These are phyloP conservation scores for Hypoxylon intermedium DNA, from an alignment of 495 filamentous ascomycete species.

Conservation along the genomic window DNA sequence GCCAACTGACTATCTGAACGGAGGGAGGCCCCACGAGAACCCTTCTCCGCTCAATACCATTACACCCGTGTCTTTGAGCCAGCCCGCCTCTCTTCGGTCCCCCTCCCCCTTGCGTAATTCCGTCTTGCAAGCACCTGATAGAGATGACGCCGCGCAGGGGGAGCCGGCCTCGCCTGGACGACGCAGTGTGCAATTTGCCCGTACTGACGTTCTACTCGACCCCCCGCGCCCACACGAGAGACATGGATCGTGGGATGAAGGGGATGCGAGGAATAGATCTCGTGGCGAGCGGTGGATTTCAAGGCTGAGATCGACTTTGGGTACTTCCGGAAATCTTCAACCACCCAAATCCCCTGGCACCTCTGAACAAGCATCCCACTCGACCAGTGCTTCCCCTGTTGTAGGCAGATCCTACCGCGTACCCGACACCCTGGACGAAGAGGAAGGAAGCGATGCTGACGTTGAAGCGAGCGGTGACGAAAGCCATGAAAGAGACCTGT, in stretches of 20 bases:
- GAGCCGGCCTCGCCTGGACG: conserved; percentile 49
- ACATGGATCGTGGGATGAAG: conserved; percentile 63
- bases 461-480: conserved; percentile 74
- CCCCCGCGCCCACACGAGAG: conserved; percentile 56
- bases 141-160: conserved; percentile 22
- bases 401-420: conserved; percentile 49
- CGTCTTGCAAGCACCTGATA: conserved; percentile 10
- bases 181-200: conserved; percentile 71
- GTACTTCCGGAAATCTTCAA: conserved; percentile 49
- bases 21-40: conserved; percentile 46
- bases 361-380: conserved; percentile 45
- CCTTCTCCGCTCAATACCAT: conserved; percentile 33
- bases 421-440: conserved; percentile 63
- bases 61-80: conserved; percentile 12
- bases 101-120: conserved; percentile 27
- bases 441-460: conserved; percentile 73
- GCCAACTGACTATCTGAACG: conserved; percentile 54
- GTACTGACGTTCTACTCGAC: conserved; percentile 54
- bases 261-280: conserved; percentile 62
- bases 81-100: conserved; percentile 22
- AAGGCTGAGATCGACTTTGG: conserved; percentile 67
- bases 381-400: conserved; percentile 52
- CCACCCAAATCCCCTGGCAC: conserved; percentile 51
- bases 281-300: conserved; percentile 69
- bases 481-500: conserved; percentile 51